Evolutionary conservation across 2,329 filamentous ascomycete species (phyloP), one percentile per base, ranked within the genome.

Genomic region (Mycosphaerella sp.): DNA sequence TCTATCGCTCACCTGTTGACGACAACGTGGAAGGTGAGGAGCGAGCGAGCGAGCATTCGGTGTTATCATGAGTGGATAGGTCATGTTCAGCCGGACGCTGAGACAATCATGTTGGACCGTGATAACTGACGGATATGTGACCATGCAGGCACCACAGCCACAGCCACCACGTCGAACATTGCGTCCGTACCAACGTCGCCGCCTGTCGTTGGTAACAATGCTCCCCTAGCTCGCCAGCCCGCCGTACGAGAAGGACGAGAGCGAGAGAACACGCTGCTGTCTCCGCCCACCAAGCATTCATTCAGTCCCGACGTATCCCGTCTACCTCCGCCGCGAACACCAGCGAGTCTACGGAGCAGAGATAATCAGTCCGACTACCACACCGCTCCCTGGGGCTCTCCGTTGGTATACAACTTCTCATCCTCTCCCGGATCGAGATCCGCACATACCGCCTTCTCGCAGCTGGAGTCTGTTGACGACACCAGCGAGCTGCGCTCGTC

Each of bases 361-460:
- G 66, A 68, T 45, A 61, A 62, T 49, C 60, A 59, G 41, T 69
- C 67, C 2, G 66, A 67, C 14, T 70, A 69, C 59, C 68, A 81
- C 66, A 93, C 89, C 45, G 86, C 89, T 46, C 91, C 86, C 69
- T 95, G 91, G 90, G 91, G 91, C 53, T 95, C 90, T 51, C 91
- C 91, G 21, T 95, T 95, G 73, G 53, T 51, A 32, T 51, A 51
- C 34, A 84, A 87, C 52, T 79, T 79, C 58, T 80, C 85, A 39
- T 75, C 78, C 10, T 85, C 66, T 29, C 58, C 69, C 10, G 54
- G 64, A 17, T 64, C 68, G 17, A 54, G 58, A 45, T 66, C 68
- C 8, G 65, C 62, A 46, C 65, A 64, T 45, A 67, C 66, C 38
- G 66, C 63, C 21, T 58, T 63, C 31, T 65, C 67, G 23, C 65